Base-by-base conservation (phyloP, 805 yeast species). In the Wickerhamomyces pijperi region DNA sequence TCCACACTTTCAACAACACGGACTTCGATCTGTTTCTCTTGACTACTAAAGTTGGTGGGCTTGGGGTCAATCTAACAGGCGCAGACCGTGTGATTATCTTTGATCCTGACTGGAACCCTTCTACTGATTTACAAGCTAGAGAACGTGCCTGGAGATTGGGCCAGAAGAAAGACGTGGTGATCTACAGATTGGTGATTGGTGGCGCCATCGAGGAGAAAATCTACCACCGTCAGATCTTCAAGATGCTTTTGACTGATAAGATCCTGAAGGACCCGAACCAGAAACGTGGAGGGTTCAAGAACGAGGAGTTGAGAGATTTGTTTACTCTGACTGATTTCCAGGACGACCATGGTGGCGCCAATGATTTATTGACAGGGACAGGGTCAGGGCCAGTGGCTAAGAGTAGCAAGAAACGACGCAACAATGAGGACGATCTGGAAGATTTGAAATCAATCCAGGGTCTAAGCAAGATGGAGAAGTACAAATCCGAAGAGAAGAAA, bases 91-190 rank as follows among this genome's bases (percentile, higher is more conserved):
- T 90, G 12, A 85, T 90, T 18, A 90, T 90, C 14, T 90, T 73
- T 55, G 98, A 90, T 53, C 98, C 98, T 0, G 97, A 92, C 59
- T 90, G 98, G 98, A 90, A 90, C 53, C 98, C 98, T 1, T 86
- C 96, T 1, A 92, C 97, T 0, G 98, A 90, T 63, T 70, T 88
- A 43, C 98, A 90, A 59, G 98, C 98, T 0, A 68, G 97, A 43
- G 98, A 90, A 56, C 63, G 98, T 36, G 97, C 97, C 0, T 92
- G 97, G 97, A 68, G 98, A 46, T 67, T 90, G 45, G 98, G 98
- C 1, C 98, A 90, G 58, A 88, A 82, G 55, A 76, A 79, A 42
- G 95, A 88, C 49, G 97, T 90, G 8, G 76, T 87, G 6, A 88
- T 90, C 28, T 92, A 90, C 50, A 64, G 98, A 42, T 64, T 92